phyloP scores from a whole-genome alignment of 2,329 filamentous ascomycete genomes.

The Ilyonectria destructans region DNA sequence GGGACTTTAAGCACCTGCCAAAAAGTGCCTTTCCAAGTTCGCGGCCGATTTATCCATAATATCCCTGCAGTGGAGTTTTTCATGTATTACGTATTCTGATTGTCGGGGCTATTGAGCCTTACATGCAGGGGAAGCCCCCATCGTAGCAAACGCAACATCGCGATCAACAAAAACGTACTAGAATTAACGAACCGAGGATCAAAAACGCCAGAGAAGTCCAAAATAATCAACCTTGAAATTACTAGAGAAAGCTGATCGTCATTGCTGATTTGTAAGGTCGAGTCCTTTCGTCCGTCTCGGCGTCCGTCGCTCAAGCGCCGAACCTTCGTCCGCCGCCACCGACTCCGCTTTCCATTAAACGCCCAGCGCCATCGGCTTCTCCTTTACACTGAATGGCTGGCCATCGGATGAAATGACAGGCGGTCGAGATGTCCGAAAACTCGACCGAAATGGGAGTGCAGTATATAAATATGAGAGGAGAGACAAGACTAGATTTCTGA shows the following conservation, averaged over 20 bases:
- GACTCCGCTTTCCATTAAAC: conserved; percentile 2
- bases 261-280: background rate
- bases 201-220: no score
- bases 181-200: no score
- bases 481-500: background rate
- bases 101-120: no score
- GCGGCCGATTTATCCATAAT: no score
- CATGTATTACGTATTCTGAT: no score
- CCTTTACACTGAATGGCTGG: background rate
- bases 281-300: conserved; percentile 39
- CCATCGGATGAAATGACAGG: background rate
- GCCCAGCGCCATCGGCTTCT: background rate
- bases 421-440: conserved; percentile 13
- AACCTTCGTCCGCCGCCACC: conserved; percentile 17
- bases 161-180: no score
- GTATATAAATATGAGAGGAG: conserved; percentile 3
- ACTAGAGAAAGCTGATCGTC: background rate
- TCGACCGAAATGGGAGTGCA: background rate
- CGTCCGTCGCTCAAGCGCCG: conserved; percentile 31
- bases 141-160: no score
- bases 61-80: no score
- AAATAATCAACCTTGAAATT: background rate
- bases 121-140: no score
- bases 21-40: no score
- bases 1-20: background rate